Evolutionary conservation across 176 grass and related monocot species (phyloP).

Genomic region (Neostapfia colusana): DNA sequence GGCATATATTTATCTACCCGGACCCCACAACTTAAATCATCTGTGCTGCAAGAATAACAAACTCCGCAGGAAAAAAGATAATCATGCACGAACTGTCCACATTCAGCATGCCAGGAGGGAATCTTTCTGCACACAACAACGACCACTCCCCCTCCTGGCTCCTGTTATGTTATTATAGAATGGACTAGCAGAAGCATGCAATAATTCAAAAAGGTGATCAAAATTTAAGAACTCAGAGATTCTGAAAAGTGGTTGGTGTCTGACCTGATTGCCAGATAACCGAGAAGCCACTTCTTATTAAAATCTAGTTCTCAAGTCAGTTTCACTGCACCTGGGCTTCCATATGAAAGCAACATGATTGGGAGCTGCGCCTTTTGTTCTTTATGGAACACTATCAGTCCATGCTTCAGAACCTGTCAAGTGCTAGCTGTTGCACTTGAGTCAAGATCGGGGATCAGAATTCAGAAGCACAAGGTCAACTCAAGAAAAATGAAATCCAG

Average conservation of each 20-base stretch:
- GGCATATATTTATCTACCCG: too few species aligned
- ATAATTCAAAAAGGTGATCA: slow-evolving; percentile 26
- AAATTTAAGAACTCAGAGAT: slow-evolving; percentile 32
- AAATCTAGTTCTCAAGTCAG: slow-evolving; percentile 32
- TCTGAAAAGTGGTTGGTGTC: slow-evolving; percentile 47
- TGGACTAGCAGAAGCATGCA: slow-evolving; percentile 27
- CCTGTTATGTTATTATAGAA: too few species aligned
- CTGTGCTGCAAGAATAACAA: neutral
- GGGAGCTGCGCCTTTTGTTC: neutral
- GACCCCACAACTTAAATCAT: neutral
- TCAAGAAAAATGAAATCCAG: slow-evolving; percentile 1
- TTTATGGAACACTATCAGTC: neutral
- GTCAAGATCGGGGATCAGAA: slow-evolving; percentile 30
- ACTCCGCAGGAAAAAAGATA: slow-evolving; percentile 1
- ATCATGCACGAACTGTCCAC: slow-evolving; percentile 19
- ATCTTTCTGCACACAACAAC: slow-evolving; percentile 42
- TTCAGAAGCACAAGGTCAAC: slow-evolving; percentile 27
- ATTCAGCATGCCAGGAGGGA: slow-evolving; percentile 28
- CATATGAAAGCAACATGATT: slow-evolving; percentile 24
- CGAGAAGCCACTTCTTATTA: neutral
- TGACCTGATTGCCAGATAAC: slow-evolving; percentile 42
- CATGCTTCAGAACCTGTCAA: slow-evolving; percentile 23
- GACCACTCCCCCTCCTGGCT: slow-evolving; percentile 22
- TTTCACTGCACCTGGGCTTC: slow-evolving; percentile 50
- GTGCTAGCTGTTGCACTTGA: slow-evolving; percentile 7